Base-by-base conservation (phyloP, 208 protist genomes). In the Zelonia costaricensis region DNA sequence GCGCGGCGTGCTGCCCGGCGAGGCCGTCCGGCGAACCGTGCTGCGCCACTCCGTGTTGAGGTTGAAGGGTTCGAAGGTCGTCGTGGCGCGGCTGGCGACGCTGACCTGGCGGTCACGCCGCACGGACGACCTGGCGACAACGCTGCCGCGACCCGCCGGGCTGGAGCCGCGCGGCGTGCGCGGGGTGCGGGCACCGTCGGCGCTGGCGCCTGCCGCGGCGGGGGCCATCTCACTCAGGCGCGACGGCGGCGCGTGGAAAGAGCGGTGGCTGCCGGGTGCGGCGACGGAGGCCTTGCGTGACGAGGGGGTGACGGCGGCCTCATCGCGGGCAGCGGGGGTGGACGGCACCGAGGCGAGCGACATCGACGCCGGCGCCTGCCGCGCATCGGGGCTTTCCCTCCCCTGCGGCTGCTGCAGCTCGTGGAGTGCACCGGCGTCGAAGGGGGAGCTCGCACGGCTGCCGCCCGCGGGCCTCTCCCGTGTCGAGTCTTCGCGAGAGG, bases 21-120 rank as follows among this genome's bases (percentile, higher is more conserved):
- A 64, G 30, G 58, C 10, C 0, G 57, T 53, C 8, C 51, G 66
- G 13, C 66, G 48, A 0, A 65, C 22, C 1, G 40, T 46, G 49
- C 66, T 60, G 56, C 66, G 66, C 3, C 51, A 31, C 23, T 53
- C 66, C 25, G 66, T 72, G 31, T 45, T 59, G 35, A 72, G 43
- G 20, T 64, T 36, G 27, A 64, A 65, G 3, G 66, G 66, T 1
- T 56, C 57, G 39, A 60, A 55, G 25, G n/a, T 31, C 3, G 66
- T 59, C 0, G 51, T 48, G 18, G 36, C 8, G 28, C 18, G 31
- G 57, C 49, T 53, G 31, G 28, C 38, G 12, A 36, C 42, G 43
- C 40, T 61, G 6, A 35, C 40, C 38, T 45, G 33, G 38, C 38
- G 15, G 22, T 27, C 22, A 15, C 33, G 33, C 33, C 35, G 51